Conservation (phyloP, 148 eudicot species). For the Chenopodium quinoa region DNA sequence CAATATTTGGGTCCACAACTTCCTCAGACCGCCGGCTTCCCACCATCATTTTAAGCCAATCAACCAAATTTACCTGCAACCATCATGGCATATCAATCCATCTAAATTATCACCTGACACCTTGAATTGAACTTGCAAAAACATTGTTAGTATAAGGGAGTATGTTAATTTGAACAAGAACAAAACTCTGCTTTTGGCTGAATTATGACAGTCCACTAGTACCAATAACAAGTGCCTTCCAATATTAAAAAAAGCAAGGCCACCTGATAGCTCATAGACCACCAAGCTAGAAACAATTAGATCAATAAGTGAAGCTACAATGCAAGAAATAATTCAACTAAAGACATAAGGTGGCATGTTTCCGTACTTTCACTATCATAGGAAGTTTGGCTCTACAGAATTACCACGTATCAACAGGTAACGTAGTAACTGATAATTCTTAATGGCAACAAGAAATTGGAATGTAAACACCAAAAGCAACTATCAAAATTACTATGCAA, state of each 20-base stretch:
- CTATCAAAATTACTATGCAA: no score
- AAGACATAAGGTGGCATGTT: neutral
- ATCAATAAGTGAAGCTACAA: neutral
- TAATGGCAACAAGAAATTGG: neutral
- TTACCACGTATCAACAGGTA: neutral
- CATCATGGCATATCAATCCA: slow-evolving; percentile 7
- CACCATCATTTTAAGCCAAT: slow-evolving; percentile 79
- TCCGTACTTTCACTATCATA: neutral
- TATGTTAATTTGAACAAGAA: neutral
- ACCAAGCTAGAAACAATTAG: neutral
- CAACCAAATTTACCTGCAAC: slow-evolving; percentile 65
- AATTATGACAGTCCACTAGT: neutral
- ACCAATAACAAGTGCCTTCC: neutral
- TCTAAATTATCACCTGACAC: neutral
- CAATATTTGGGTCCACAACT: slow-evolving; percentile 61
- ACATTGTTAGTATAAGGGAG: neutral
- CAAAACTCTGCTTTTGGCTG: neutral
- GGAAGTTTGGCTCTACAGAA: neutral
- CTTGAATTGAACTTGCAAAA: neutral
- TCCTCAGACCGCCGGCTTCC: slow-evolving; percentile 73
- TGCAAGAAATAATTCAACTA: neutral
- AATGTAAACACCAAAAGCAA: neutral
- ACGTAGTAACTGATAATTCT: neutral
- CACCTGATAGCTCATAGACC: neutral
- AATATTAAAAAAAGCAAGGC: neutral